Evolutionary conservation across 371 early-diverging fungal species (phyloP).

Genomic region (Apophysomyces sp.): DNA sequence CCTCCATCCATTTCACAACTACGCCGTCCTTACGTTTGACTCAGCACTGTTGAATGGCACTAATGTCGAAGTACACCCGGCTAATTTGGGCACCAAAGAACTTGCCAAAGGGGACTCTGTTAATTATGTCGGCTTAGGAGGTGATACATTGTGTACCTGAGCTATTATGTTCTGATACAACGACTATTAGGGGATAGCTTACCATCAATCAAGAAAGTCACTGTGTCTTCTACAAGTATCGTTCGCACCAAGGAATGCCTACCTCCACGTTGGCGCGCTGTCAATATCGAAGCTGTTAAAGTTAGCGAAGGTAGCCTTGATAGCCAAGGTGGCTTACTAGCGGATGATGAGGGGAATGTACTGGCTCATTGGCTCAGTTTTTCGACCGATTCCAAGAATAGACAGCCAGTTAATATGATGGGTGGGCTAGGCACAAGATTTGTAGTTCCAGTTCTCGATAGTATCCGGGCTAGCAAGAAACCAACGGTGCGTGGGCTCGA

Average conservation of each 20-base stretch:
- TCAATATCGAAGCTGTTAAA: conserved; percentile 76
- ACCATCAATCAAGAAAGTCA: conserved; percentile 54
- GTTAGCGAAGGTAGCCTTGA: conserved; percentile 60
- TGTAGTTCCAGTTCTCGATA: conserved; percentile 34
- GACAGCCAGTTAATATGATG: conserved; percentile 41
- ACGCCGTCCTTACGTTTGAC: conserved; percentile 77
- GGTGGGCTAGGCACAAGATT: conserved; percentile 50
- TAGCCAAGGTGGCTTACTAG: conserved; percentile 70
- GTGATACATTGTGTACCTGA: conserved; percentile 2
- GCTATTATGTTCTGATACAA: neutral
- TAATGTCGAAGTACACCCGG: conserved; percentile 50
- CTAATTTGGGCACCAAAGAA: conserved; percentile 39
- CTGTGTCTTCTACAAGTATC: conserved; percentile 51
- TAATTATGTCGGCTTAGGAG: conserved; percentile 66
- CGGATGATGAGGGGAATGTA: conserved; percentile 65
- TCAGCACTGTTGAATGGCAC: conserved; percentile 59
- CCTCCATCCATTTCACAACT: conserved; percentile 83
- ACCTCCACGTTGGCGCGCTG: conserved; percentile 67
- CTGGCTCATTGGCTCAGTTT: conserved; percentile 79
- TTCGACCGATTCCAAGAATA: conserved; percentile 58
- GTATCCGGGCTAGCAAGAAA: conserved; percentile 28
- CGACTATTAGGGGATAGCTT: conserved; percentile 33
- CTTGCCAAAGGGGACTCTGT: conserved; percentile 64
- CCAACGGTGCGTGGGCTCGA: conserved; percentile 57
- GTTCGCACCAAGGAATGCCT: conserved; percentile 61